Conservation (phyloP, 2,329 filamentous ascomycete genomes). For the Xylariaceae sp. region DNA sequence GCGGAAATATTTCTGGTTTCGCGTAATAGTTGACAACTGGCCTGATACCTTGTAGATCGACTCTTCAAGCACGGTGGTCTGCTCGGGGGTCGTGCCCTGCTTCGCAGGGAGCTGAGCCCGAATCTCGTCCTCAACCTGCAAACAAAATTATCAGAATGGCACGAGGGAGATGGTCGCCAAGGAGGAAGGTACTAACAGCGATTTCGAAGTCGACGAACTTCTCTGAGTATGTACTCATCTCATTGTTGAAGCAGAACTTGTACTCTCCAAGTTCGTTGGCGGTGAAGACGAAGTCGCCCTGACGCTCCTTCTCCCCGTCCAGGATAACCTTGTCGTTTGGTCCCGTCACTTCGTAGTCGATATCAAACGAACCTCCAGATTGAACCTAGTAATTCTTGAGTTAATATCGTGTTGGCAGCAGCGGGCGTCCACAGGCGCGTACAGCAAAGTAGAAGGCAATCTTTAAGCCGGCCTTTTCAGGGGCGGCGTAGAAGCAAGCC, state of each 20-base stretch:
- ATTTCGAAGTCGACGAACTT: conserved; percentile 99
- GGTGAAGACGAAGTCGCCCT: conserved; percentile 97
- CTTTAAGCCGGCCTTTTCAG: conserved; percentile 77
- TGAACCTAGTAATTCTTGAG: conserved; percentile 62
- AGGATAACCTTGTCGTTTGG: conserved; percentile 78
- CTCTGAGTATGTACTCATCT: conserved; percentile 96
- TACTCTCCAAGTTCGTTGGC: conserved; percentile 86
- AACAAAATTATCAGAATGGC: conserved; percentile 8
- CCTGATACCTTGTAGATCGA: conserved; percentile 92
- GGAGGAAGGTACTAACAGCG: conserved; percentile 56
- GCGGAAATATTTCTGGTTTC: conserved; percentile 99
- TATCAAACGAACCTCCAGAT: conserved; percentile 96
- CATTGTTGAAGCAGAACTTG: conserved; percentile 96
- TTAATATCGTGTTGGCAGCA: neutral
- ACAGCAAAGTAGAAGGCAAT: conserved; percentile 99
- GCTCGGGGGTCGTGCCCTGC: conserved; percentile 64
- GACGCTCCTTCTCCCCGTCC: conserved; percentile 83
- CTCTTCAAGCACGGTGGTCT: conserved; percentile 85
- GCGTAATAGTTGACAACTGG: conserved; percentile 86
- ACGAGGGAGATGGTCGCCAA: neutral
- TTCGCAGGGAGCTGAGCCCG: conserved; percentile 25
- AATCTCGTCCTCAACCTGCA: conserved; percentile 26
- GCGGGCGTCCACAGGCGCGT: conserved; percentile 31
- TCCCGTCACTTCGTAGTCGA: conserved; percentile 85
- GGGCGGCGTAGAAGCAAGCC: conserved; percentile 87